Conservation (phyloP, 495 filamentous ascomycete species). For the Clohesyomyces aquaticus region DNA sequence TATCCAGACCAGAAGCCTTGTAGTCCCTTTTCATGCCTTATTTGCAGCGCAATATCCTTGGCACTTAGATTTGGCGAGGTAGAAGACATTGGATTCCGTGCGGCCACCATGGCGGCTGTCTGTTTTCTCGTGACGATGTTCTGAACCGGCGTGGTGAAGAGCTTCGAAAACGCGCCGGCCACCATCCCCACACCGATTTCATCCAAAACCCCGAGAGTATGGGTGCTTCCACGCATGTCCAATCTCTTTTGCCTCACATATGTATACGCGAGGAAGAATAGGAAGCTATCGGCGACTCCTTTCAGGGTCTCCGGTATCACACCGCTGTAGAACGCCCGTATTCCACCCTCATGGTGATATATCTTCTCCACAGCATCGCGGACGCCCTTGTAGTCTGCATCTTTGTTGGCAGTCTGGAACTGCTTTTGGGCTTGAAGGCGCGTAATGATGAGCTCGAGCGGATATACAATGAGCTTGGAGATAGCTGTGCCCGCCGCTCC, state of each 20-base stretch:
- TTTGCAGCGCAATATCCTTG: conserved; percentile 64
- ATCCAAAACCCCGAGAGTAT: conserved; percentile 64
- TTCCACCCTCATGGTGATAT: conserved; percentile 69
- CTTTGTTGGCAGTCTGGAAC: conserved; percentile 46
- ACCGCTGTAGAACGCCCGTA: conserved; percentile 75
- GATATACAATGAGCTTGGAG: conserved; percentile 79
- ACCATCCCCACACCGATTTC: conserved; percentile 77
- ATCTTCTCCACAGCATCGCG: conserved; percentile 73
- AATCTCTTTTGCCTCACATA: conserved; percentile 67
- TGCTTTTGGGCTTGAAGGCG: conserved; percentile 81
- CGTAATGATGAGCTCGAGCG: conserved; percentile 82
- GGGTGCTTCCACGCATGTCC: conserved; percentile 15
- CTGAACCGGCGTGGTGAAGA: conserved; percentile 79
- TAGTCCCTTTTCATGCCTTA: conserved; percentile 71
- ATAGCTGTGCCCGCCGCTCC: conserved; percentile 75
- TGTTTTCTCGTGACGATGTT: conserved; percentile 86
- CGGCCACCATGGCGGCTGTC: conserved; percentile 59
- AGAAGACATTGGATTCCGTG: conserved; percentile 19
- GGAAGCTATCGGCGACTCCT: conserved; percentile 73
- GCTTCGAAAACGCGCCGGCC: conserved; percentile 75
- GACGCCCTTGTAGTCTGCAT: conserved; percentile 60
- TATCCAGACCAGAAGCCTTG: conserved; percentile 90
- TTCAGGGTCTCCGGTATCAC: conserved; percentile 72
- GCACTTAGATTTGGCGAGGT: conserved; percentile 47
- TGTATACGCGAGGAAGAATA: conserved; percentile 85